Evolutionary conservation across 768 basidiomycete species (phyloP), one percentile per base, ranked within the genome.

Genomic region (Obba rivulosa): DNA sequence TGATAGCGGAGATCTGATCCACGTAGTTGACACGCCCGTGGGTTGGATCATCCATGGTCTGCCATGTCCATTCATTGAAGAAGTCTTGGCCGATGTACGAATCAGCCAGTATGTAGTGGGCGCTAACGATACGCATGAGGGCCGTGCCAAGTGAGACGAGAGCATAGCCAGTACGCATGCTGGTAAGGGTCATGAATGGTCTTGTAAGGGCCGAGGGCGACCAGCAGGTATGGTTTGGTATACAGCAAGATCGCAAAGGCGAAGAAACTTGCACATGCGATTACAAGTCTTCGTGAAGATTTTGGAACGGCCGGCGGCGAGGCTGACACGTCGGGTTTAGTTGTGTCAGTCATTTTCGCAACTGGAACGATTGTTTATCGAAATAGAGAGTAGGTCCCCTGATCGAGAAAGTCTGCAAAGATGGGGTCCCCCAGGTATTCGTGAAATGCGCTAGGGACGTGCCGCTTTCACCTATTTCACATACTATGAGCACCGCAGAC

Each of bases 1-100:
- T 17, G n/a, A 66, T 43, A 0, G 81, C 76, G 2, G 73, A 71
- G 14, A 51, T 43, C 54, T 68, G 53, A 51, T 74, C 69, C 28
- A 83, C 69, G 51, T 80, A 84, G 62, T 82, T 76, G 49, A 81
- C 79, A 43, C 76, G 66, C n/a, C 82, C 82, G 51, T 82, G 77
- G 0, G 82, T 85, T n/a, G 80, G 81, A 58, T 85, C 82, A 48
- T 73, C 57, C 22, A 60, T 45, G 8, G 72, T 74, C 53, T 78
- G 70, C 75, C 75, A 83, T 1, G 57, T 62, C 68, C 74, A 85
- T 5, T 49, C 50, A 17, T 68, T 43, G 49, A 75, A 67, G 57
- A 85, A 85, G 56, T 68, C 66, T 11, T 46, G 8, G 34, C 73
- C 74, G 39, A 66, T 49, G 59, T 54, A 60, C 17, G 41, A 41